These are phyloP conservation scores for Scorias spongiosa DNA, from an alignment of 2,329 filamentous ascomycete genomes.

Conservation along the genomic window DNA sequence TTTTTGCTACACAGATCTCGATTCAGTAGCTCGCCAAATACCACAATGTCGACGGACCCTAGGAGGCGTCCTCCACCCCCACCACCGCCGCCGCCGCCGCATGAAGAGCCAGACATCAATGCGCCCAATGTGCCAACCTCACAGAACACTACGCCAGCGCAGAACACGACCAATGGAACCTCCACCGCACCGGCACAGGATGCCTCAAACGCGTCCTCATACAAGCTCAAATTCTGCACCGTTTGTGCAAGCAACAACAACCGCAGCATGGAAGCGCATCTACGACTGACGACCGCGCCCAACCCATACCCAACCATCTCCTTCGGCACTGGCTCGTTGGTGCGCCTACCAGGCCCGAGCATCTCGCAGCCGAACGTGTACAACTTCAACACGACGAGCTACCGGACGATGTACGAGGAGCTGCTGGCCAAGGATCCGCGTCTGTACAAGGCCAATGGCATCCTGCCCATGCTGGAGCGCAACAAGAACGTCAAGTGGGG, in stretches of 20 bases:
- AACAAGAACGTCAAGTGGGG: slow-evolving; percentile 89
- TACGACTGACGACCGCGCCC: slow-evolving; percentile 63
- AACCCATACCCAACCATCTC: slow-evolving; percentile 83
- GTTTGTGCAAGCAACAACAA: slow-evolving; percentile 99
- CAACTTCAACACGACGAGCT: slow-evolving; percentile 93
- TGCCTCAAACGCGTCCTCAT: slow-evolving; percentile 35
- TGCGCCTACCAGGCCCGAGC: slow-evolving; percentile 79
- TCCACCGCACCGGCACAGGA: slow-evolving; percentile 1
- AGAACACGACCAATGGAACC: slow-evolving; percentile 9
- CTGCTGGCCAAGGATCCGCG: slow-evolving; percentile 71
- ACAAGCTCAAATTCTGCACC: slow-evolving; percentile 91
- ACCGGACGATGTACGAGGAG: slow-evolving; percentile 87
- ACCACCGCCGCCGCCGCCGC: slow-evolving; percentile 27
- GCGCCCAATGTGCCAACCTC: slow-evolving; percentile 4
- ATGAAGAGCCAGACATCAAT: slow-evolving; percentile 20
- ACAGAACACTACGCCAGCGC: slow-evolving; percentile 10
- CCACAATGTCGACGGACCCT: slow-evolving; percentile 30
- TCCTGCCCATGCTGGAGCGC: slow-evolving; percentile 88
- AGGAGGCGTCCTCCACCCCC: slow-evolving; percentile 9
- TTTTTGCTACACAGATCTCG: too few relatives aligned
- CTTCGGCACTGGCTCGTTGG: slow-evolving; percentile 88
- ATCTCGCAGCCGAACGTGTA: slow-evolving; percentile 95
- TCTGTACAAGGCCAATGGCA: slow-evolving; percentile 79
- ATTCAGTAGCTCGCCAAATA: too few relatives aligned
- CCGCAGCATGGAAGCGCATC: slow-evolving; percentile 97